These are phyloP conservation scores for Adenanthera pavonina DNA, from an alignment of 306 rosid genomes.

Conservation along the genomic window DNA sequence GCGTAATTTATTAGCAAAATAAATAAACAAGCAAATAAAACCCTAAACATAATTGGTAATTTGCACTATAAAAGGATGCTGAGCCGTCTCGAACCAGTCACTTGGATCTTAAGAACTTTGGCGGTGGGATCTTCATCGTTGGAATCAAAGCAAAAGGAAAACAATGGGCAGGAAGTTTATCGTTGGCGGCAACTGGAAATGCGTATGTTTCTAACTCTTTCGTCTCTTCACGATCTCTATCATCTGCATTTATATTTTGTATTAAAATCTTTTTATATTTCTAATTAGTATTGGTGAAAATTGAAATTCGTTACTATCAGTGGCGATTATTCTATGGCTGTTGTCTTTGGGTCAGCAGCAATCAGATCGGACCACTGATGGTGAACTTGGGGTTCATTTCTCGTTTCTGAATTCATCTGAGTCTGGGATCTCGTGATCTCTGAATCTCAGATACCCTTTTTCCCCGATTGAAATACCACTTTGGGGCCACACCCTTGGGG, in stretches of 20 bases:
- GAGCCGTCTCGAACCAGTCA: background rate
- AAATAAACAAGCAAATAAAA: background rate
- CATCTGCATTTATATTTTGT: background rate
- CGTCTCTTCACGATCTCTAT: background rate
- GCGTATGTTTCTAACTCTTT: slow-evolving; percentile 55
- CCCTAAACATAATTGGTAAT: slow-evolving; percentile 40
- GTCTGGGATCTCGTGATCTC: background rate
- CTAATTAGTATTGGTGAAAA: background rate
- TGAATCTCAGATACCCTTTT: background rate
- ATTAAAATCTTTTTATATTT: background rate
- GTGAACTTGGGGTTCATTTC: background rate
- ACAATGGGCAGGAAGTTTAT: slow-evolving; percentile 75
- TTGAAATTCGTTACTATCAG: background rate
- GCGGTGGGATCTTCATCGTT: slow-evolving; percentile 26
- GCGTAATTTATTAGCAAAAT: too few relatives aligned
- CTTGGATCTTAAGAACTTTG: background rate
- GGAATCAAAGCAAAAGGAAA: slow-evolving; percentile 17
- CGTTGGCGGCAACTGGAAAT: slow-evolving; percentile 97
- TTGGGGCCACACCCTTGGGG: background rate
- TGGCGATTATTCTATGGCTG: background rate
- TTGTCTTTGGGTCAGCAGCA: background rate
- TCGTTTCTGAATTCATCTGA: background rate
- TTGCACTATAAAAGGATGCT: slow-evolving; percentile 32
- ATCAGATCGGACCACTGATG: background rate
- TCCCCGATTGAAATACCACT: background rate